Evolutionary conservation across 2,329 filamentous ascomycete species (phyloP).

Genomic region (Colletotrichum caudatum): DNA sequence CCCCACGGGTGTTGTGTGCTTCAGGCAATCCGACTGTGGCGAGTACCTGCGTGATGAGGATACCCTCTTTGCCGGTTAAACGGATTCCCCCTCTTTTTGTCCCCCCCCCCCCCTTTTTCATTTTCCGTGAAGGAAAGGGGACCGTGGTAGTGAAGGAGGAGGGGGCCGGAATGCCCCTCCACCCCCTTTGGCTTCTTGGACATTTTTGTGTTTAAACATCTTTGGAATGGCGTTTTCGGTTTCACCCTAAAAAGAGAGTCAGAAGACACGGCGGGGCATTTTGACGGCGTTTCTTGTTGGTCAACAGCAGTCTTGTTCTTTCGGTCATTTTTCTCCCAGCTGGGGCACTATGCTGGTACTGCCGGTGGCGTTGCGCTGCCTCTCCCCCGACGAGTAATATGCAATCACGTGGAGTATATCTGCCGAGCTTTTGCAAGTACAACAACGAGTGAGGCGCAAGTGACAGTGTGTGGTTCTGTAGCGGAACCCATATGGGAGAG

Average conservation of each 20-base stretch:
- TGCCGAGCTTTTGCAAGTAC: neutral
- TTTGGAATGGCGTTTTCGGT: constrained; percentile 37
- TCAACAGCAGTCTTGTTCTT: constrained; percentile 34
- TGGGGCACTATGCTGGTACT: constrained; percentile 10
- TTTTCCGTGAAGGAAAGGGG: neutral
- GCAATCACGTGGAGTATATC: neutral
- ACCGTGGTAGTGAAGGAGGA: neutral
- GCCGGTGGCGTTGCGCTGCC: constrained; percentile 15
- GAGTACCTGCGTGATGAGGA: constrained; percentile 92
- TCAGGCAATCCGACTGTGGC: constrained; percentile 92
- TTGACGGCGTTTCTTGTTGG: constrained; percentile 38
- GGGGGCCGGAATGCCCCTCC: constrained; percentile 1
- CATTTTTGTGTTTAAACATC: constrained; percentile 17
- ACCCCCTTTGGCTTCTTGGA: neutral
- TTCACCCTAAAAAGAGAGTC: constrained; percentile 28
- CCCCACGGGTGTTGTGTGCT: constrained; percentile 89
- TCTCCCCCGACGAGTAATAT: neutral
- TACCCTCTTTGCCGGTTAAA: constrained; percentile 69
- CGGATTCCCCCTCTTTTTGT: neutral
- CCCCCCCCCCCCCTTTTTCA: neutral
- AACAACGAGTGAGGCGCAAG: neutral
- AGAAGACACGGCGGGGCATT: constrained; percentile 37
- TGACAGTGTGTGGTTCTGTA: neutral
- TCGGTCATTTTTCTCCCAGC: constrained; percentile 1
- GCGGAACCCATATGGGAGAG: neutral